phyloP scores from a whole-genome alignment of 208 protist genomes.

The Endotrypanum monterogeii region DNA sequence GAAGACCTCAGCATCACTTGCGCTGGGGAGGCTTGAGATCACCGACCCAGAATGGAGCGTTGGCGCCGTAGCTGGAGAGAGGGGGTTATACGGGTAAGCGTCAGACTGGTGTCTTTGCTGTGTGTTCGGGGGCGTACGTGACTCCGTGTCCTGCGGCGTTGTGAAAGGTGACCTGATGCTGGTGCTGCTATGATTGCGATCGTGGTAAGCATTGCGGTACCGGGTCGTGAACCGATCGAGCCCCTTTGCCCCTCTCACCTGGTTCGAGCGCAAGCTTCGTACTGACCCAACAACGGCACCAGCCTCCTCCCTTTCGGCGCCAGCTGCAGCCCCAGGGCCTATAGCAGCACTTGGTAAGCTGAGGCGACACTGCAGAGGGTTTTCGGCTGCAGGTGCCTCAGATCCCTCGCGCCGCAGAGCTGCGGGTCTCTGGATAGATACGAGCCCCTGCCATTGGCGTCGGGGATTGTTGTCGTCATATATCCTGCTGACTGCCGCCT shows the following conservation, averaged over 20 bases:
- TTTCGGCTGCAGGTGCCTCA: not conserved
- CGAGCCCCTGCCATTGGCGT: not conserved
- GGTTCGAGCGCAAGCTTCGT: not conserved
- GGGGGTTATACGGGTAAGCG: not conserved
- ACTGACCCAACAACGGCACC: conserved; percentile 2
- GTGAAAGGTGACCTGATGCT: not conserved
- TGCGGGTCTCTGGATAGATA: not conserved
- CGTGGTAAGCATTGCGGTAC: conserved; percentile 3
- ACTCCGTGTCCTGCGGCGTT: not conserved
- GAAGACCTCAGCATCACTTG: not conserved
- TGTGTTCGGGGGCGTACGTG: not conserved
- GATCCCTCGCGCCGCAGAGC: not conserved
- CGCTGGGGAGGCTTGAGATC: not conserved
- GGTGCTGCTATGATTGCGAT: not conserved
- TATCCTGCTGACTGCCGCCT: not conserved
- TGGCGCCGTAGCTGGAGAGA: too few relatives aligned
- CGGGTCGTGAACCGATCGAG: conserved; percentile 7
- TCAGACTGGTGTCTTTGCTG: not conserved
- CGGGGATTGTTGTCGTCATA: not conserved
- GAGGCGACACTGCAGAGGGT: not conserved
- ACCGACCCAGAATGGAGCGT: not conserved
- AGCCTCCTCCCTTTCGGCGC: not conserved
- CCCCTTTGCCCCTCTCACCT: not conserved
- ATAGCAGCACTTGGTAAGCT: not conserved
- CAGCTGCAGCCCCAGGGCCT: not conserved